Base-by-base conservation (phyloP, 2,329 filamentous ascomycete species). In the Hypoxylon sp. region DNA sequence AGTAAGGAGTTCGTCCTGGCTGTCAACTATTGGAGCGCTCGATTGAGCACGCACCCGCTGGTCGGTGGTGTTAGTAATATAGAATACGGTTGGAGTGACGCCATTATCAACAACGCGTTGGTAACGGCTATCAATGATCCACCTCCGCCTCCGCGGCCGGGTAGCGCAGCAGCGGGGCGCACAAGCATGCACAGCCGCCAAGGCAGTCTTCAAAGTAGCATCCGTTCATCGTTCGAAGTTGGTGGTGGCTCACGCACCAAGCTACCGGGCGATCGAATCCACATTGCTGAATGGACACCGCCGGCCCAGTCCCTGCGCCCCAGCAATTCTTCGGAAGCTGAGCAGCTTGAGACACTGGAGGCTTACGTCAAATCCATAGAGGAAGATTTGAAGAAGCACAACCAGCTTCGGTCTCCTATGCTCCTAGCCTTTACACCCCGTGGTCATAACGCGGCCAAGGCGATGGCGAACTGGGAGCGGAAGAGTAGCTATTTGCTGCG, bases 21-120 rank as follows among this genome's bases (percentile, higher is more conserved):
- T 1, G 93, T 93, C 73, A 99, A 99, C 80, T 99, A 98, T 80
- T 99, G 96, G 96, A 96, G 93, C 75, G 95, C 96, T 2, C 88
- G 96, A 54, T 84, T 98, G 30, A 97, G 94, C 74, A 97, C 97
- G 67, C 94, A 98, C 76, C 96, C 96, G 2, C 83, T 99, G 30
- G 88, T 95, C 32, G 96, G 96, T 61, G 95, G 94, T 61, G 92
- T 99, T 72, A 97, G 93, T 80, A 99, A 97, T 77, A 91, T 98
- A 71, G 96, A 99, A 78, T 98, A 97, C 75, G 96, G 96, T 56
- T 99, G 96, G 96, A 92, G 93, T 71, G 93, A 97, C 41, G 84
- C 85, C 19, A 89, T 97, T 65, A 89, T 97, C 73, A 89, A 88
- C 71, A 87, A 83, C 58, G 80, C 84, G 7, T 79, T 87, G 1